Percentiles rank a stretch among this genome's conserved stretches.
phyloP scores from a whole-genome alignment of 805 yeast genomes.

The Kodamaea lidongshanica region DNA sequence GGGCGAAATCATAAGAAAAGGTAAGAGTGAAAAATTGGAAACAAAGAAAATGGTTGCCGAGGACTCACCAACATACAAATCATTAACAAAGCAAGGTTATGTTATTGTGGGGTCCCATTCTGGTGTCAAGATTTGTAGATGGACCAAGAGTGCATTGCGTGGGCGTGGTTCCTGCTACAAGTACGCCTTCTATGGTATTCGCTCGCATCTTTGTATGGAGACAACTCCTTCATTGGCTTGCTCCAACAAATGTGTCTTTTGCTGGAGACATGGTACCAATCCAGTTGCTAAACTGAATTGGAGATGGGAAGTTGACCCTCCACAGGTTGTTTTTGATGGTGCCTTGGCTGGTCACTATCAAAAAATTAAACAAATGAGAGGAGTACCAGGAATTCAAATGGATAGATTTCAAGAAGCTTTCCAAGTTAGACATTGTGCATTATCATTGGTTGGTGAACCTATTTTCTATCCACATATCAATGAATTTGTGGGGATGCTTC shows the following conservation, averaged over 20 bases:
- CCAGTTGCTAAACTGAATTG: slow-evolving; percentile 89
- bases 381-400: slow-evolving; percentile 89
- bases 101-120: slow-evolving; percentile 91
- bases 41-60: slow-evolving; percentile 82
- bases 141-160: slow-evolving; percentile 92
- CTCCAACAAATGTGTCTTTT: slow-evolving; percentile 90
- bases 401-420: slow-evolving; percentile 90
- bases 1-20: slow-evolving; percentile 52
- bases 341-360: slow-evolving; percentile 86
- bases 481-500: slow-evolving; percentile 75
- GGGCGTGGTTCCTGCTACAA: slow-evolving; percentile 95
- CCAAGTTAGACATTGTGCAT: slow-evolving; percentile 83
- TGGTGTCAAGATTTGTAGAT: slow-evolving; percentile 90
- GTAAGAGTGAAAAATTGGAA: slow-evolving; percentile 17
- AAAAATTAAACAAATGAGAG: slow-evolving; percentile 89
- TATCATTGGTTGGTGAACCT: slow-evolving; percentile 91
- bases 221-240: slow-evolving; percentile 91
- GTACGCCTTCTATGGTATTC: slow-evolving; percentile 85
- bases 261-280: slow-evolving; percentile 97
- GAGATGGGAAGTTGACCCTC: slow-evolving; percentile 94
- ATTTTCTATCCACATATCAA: slow-evolving; percentile 89
- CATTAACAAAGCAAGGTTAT: slow-evolving; percentile 88
- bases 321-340: slow-evolving; percentile 76
- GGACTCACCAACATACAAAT: slow-evolving; percentile 81
- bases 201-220: slow-evolving; percentile 91